Base-by-base conservation (phyloP, 768 basidiomycete genomes). In the Mycena vitilis region DNA sequence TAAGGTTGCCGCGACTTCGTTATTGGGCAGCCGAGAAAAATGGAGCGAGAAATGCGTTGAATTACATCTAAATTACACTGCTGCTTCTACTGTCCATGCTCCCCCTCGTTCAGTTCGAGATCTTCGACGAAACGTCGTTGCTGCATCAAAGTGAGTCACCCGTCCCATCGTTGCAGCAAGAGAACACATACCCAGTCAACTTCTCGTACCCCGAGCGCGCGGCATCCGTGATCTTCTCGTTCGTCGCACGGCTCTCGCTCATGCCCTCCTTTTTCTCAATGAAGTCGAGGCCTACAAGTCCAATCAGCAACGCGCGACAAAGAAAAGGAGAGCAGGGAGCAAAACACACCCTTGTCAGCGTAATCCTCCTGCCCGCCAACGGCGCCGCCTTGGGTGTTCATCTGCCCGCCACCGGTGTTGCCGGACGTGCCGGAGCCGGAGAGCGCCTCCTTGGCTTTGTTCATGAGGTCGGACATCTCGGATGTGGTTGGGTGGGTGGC, bases 141-240 rank as follows among this genome's bases (percentile, higher is more conserved):
- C 57, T 59, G 57, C 44, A 44, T 42, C 59, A 49, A 51, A 30
- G 30, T 52, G 18, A 61, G 60, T 23, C 23, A 42, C 51, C 60
- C 48, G 4, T 18, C 3, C 13, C 13, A 52, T 52, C 23, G 12
- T 20, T 51, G n/a, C 25, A 60, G 45, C 23, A 23, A 38, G 23
- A 5, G 15, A 60, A 49, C 4, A 55, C 61, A 42, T 34, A 63
- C 61, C 61, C 61, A 20, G 53, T 63, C n/a, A 20, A 10, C 1
- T 63, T 63, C 61, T 63, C 61, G 30, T 45, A 63, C 52, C 10
- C 9, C 20, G 22, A 36, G 52, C 61, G 61, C 30, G 61, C 61
- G 44, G 42, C 61, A 37, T 63, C 61, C 52, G 61, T 63, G 52
- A 63, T 54, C 20, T 63, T 63, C 61, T 63, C 61, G 42, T 63